Evolutionary conservation across 2,329 filamentous ascomycete species (phyloP).

Genomic region (Neopestalotiopsis sp.): DNA sequence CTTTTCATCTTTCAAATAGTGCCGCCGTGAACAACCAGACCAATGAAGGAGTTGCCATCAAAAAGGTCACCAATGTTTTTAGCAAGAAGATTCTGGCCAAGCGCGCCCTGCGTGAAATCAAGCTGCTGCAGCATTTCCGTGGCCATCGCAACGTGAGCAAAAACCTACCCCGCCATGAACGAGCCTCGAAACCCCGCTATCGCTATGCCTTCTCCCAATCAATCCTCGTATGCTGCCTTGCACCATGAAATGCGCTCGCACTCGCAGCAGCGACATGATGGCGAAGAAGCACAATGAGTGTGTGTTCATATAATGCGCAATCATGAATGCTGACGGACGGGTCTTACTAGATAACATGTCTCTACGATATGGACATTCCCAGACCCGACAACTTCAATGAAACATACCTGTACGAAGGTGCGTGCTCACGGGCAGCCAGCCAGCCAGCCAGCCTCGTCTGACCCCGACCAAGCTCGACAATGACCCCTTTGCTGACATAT

Average conservation of each 20-base stretch:
- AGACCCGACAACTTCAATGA: conserved; percentile 98
- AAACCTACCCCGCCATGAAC: background rate
- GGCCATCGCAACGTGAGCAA: conserved; percentile 79
- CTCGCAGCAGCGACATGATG: background rate
- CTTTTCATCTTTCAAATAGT: conserved; percentile 52
- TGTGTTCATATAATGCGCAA: too few relatives aligned
- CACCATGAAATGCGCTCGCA: background rate
- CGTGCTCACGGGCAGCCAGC: conserved; percentile 4
- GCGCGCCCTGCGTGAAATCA: conserved; percentile 96
- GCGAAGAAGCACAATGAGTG: background rate
- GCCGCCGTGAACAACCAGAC: conserved; percentile 91
- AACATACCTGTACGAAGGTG: conserved; percentile 97
- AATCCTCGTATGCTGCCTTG: background rate
- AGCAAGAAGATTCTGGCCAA: conserved; percentile 99
- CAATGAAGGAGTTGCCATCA: conserved; percentile 94
- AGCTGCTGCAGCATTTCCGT: conserved; percentile 96
- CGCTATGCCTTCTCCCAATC: background rate
- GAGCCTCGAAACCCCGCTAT: background rate
- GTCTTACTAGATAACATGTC: conserved; percentile 84
- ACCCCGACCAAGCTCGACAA: conserved; percentile 21
- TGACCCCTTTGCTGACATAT: conserved; percentile 4
- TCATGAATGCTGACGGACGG: conserved; percentile 21
- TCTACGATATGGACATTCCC: conserved; percentile 99
- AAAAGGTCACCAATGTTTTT: conserved; percentile 99
- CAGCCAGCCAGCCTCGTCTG: too few relatives aligned